These are phyloP conservation scores for Coemansia guatemalensis DNA, from an alignment of 192 early-diverging fungal genomes.

Conservation along the genomic window DNA sequence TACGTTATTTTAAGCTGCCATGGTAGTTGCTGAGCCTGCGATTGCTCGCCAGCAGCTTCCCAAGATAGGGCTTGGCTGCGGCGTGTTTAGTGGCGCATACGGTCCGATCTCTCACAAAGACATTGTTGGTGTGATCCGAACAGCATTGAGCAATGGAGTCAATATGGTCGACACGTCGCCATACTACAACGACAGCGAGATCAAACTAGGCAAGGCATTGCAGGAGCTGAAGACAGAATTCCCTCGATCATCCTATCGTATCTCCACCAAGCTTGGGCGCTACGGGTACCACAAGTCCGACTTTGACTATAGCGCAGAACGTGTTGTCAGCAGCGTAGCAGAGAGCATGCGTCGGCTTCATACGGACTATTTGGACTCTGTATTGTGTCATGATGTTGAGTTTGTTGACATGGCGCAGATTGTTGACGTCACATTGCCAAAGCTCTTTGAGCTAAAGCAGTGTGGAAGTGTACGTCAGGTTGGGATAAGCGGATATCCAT, in stretches of 20 bases:
- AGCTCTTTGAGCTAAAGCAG: slow-evolving; percentile 53
- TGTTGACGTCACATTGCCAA: slow-evolving; percentile 58
- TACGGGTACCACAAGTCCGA: slow-evolving; percentile 63
- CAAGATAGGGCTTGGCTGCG: slow-evolving; percentile 36
- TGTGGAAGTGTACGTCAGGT: slow-evolving; percentile 64
- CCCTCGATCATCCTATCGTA: slow-evolving; percentile 64
- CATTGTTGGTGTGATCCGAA: slow-evolving; percentile 13
- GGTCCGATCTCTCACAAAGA: slow-evolving; percentile 16
- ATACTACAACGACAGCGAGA: slow-evolving; percentile 70
- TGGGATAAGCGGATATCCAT: slow-evolving; percentile 70
- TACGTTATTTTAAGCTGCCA: neutral
- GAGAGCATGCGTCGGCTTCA: slow-evolving; percentile 62
- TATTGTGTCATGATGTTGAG: slow-evolving; percentile 75
- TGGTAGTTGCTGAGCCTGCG: neutral
- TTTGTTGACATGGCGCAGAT: slow-evolving; percentile 63
- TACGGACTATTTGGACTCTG: slow-evolving; percentile 69
- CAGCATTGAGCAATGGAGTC: slow-evolving; percentile 55
- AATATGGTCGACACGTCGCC: slow-evolving; percentile 72
- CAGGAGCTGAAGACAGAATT: slow-evolving; percentile 47
- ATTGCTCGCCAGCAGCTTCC: neutral
- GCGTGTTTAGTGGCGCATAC: slow-evolving; percentile 49
- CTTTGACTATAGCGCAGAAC: slow-evolving; percentile 66
- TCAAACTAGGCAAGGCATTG: slow-evolving; percentile 63
- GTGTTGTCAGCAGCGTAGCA: slow-evolving; percentile 52
- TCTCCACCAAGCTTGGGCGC: slow-evolving; percentile 73